A percentile compares a stretch with the other conserved stretches of the same genome.
These are phyloP conservation scores for Gastrodia elata DNA, from an alignment of 106 monocot species.

Conservation along the genomic window DNA sequence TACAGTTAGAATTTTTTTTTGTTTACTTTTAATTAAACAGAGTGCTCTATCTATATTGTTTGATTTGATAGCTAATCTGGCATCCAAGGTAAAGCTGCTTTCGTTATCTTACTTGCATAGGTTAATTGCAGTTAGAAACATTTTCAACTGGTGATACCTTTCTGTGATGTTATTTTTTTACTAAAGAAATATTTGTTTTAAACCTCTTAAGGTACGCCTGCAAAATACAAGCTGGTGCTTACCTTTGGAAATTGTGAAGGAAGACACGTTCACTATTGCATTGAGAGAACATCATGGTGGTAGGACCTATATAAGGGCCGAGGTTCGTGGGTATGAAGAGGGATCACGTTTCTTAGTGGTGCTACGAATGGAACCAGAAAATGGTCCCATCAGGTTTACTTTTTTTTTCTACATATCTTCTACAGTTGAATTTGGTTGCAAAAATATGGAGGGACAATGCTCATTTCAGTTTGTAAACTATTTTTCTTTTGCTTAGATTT, in stretches of 20 bases:
- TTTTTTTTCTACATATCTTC: conserved; percentile 9
- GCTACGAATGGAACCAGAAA: conserved; percentile 48
- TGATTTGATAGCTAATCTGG: background rate
- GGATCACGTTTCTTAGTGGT: conserved; percentile 85
- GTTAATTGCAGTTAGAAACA: background rate
- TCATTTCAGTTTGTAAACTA: background rate
- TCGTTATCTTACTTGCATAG: background rate
- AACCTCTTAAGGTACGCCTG: conserved; percentile 47
- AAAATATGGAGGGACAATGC: background rate
- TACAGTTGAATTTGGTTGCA: background rate
- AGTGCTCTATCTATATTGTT: background rate
- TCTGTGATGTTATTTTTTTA: conserved; percentile 4
- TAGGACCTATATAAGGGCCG: conserved; percentile 60
- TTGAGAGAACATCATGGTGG: conserved; percentile 52
- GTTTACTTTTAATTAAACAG: background rate
- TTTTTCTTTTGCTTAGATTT: conserved; percentile 42
- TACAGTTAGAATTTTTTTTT: background rate
- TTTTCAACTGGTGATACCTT: background rate
- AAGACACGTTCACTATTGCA: conserved; percentile 62
- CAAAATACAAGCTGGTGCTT: conserved; percentile 75
- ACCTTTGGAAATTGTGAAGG: conserved; percentile 74
- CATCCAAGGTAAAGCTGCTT: background rate
- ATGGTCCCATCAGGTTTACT: conserved; percentile 89
- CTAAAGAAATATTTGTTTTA: conserved; percentile 9
- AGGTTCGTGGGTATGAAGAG: conserved; percentile 94